Percentiles rank a stretch among this genome's conserved stretches.
Conservation (phyloP, 495 filamentous ascomycete species). For the Penicillium salamii region DNA sequence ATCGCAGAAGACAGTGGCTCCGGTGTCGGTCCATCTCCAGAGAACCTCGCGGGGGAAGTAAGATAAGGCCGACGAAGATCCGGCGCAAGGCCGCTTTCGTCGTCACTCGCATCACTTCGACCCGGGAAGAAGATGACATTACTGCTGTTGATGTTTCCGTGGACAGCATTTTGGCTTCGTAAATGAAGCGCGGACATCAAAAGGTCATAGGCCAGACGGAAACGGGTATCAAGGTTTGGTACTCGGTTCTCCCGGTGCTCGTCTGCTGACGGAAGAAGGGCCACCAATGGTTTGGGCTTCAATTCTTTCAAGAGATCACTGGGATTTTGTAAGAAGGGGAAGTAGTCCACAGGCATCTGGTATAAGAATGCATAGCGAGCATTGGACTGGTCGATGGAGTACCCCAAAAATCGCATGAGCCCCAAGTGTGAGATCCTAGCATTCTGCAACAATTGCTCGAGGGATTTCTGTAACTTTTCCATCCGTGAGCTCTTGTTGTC, state of each 20-base stretch:
- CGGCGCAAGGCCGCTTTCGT: constrained; percentile 39
- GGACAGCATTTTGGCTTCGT: constrained; percentile 70
- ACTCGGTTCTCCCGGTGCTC: constrained; percentile 39
- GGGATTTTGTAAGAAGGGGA: constrained; percentile 44
- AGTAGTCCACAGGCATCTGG: constrained; percentile 65
- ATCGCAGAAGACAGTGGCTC: constrained; percentile 56
- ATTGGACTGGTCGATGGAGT: constrained; percentile 74
- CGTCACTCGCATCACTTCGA: constrained; percentile 34
- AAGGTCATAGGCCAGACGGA: constrained; percentile 77
- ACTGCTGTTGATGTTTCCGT: constrained; percentile 75
- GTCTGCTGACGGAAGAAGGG: constrained; percentile 46
- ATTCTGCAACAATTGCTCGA: constrained; percentile 47
- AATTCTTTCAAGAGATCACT: constrained; percentile 40
- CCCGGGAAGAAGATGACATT: constrained; percentile 77
- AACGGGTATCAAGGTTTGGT: constrained; percentile 73
- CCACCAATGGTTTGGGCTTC: constrained; percentile 46
- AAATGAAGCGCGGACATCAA: constrained; percentile 72
- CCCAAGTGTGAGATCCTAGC: constrained; percentile 57
- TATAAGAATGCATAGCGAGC: constrained; percentile 81
- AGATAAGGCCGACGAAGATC: constrained; percentile 74
- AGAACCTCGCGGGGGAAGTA: constrained; percentile 79
- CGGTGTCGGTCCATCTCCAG: constrained; percentile 55
- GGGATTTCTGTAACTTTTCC: constrained; percentile 39
- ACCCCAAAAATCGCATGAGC: constrained; percentile 75
- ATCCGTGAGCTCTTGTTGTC: constrained; percentile 28